phyloP scores from a whole-genome alignment of 2,329 filamentous ascomycete species.

The Botryotinia calthae region DNA sequence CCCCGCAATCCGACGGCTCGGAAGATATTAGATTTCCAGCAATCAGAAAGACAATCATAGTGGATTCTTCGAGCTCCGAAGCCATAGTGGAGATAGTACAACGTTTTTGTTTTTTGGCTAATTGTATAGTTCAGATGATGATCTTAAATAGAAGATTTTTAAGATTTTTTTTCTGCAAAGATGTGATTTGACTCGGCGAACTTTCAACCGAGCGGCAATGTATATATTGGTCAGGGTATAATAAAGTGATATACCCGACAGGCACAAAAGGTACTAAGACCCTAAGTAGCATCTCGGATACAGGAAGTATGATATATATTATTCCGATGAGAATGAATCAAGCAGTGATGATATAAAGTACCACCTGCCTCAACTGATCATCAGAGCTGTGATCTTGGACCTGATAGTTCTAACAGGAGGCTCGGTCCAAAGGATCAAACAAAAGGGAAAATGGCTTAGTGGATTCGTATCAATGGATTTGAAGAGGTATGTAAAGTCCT shows the following conservation, averaged over 20 bases:
- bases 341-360: background rate
- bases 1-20: conserved; percentile 9
- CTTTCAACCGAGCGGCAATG: conserved; percentile 16
- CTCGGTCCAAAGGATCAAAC: background rate
- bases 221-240: background rate
- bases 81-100: background rate
- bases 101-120: conserved; percentile 3
- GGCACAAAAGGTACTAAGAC: background rate
- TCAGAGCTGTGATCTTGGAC: background rate
- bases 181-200: conserved; percentile 15
- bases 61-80: conserved; percentile 1
- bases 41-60: conserved; percentile 13
- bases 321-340: background rate
- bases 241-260: background rate
- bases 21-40: conserved; percentile 12
- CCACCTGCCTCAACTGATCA: background rate
- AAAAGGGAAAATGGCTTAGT: background rate
- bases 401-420: background rate
- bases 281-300: background rate
- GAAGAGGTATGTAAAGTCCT: background rate
- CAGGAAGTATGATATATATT: background rate
- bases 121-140: conserved; percentile 8
- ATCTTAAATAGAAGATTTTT: background rate
- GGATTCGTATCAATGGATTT: background rate
- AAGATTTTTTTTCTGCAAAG: background rate